These are phyloP conservation scores for Trichothecium roseum DNA, from an alignment of 2,329 filamentous ascomycete genomes.

Conservation along the genomic window DNA sequence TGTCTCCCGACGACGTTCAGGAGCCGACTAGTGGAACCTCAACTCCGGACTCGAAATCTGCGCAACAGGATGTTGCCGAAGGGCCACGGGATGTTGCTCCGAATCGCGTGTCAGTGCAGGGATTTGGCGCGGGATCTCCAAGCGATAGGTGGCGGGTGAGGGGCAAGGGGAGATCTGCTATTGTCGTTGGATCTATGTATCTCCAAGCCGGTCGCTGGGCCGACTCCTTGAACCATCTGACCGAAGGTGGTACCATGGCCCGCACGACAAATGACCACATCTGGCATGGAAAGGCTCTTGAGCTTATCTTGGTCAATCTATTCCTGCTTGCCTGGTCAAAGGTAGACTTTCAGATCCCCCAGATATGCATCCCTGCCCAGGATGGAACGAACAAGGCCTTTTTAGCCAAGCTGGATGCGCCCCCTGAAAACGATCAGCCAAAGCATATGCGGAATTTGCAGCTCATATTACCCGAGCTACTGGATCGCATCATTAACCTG, in stretches of 20 bases:
- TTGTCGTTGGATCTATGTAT: conserved; percentile 77
- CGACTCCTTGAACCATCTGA: conserved; percentile 75
- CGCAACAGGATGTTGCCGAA: conserved; percentile 28
- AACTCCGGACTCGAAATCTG: conserved; percentile 29
- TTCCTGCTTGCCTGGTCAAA: conserved; percentile 77
- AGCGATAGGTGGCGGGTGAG: conserved; percentile 72
- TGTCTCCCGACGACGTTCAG: conserved; percentile 36
- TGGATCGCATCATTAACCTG: conserved; percentile 63
- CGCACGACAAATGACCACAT: conserved; percentile 79
- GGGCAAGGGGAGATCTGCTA: conserved; percentile 66
- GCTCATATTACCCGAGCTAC: conserved; percentile 56
- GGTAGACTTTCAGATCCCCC: conserved; percentile 69
- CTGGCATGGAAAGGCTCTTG: conserved; percentile 95
- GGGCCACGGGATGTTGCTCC: conserved; percentile 38
- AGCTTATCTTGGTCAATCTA: conserved; percentile 74
- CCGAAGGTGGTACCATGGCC: conserved; percentile 68
- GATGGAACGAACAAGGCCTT: conserved; percentile 31
- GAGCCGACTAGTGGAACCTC: conserved; percentile 21
- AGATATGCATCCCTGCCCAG: conserved; percentile 39
- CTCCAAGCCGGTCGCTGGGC: conserved; percentile 83
- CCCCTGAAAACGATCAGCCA: conserved; percentile 30
- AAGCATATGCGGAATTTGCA: conserved; percentile 45
- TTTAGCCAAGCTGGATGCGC: conserved; percentile 14
- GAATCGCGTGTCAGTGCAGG: conserved; percentile 54
- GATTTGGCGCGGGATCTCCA: conserved; percentile 60